A percentile compares a stretch with the other conserved stretches of the same genome.
Conservation (phyloP, 805 yeast species). For the Myxozyma sirexii region DNA sequence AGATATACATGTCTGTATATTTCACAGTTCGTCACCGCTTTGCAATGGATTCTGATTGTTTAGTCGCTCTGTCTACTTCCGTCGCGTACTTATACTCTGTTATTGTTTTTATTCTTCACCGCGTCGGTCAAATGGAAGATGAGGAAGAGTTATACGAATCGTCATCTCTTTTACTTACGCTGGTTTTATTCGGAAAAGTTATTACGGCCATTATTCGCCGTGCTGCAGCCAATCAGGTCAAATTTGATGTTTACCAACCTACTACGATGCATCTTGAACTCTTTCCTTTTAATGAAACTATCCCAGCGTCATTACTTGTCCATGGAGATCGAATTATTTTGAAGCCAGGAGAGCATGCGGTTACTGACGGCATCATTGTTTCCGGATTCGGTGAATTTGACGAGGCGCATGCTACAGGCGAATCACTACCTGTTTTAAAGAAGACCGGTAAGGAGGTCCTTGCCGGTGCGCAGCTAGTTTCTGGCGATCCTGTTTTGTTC, state of each 20-base stretch:
- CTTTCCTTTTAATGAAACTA: not conserved
- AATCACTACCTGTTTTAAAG: conserved; percentile 61
- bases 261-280: conserved; percentile 4
- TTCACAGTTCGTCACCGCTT: not conserved
- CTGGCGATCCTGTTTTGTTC: conserved; percentile 53
- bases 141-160: conserved; percentile 20
- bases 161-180: conserved; percentile 15
- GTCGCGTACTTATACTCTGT: conserved; percentile 23
- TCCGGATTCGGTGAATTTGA: conserved; percentile 79
- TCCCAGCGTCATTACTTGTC: conserved; percentile 13
- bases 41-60: conserved; percentile 20
- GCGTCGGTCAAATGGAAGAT: not conserved
- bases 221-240: conserved; percentile 11
- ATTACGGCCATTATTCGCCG: conserved; percentile 7
- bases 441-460: conserved; percentile 63
- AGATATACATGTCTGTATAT: conserved; percentile 12
- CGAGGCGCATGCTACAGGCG: conserved; percentile 90
- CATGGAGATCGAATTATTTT: conserved; percentile 18
- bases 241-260: conserved; percentile 15
- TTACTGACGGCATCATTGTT: conserved; percentile 64
- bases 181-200: conserved; percentile 20
- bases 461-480: conserved; percentile 68
- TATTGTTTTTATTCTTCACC: conserved; percentile 10
- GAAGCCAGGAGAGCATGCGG: conserved; percentile 6
- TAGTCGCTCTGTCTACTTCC: conserved; percentile 21